Conservation (phyloP, 2,329 filamentous ascomycete genomes). For the Herpotrichia juniperi region DNA sequence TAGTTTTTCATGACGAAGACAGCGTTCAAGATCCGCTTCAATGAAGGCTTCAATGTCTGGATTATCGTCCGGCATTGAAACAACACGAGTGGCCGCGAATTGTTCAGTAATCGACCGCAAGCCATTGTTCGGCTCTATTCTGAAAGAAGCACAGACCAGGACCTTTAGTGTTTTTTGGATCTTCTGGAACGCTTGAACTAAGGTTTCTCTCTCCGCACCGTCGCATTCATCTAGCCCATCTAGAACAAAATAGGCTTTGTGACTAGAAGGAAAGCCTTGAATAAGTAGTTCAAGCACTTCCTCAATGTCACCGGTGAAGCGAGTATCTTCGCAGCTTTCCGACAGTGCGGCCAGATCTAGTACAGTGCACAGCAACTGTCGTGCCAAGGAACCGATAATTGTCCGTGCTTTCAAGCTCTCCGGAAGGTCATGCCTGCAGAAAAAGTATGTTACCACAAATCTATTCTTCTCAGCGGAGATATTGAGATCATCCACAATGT, state of each 20-base stretch:
- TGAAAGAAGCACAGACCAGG: slow-evolving; percentile 29
- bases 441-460: slow-evolving; percentile 31
- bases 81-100: slow-evolving; percentile 5
- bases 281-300: slow-evolving; percentile 26
- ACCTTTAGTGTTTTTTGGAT: slow-evolving; percentile 28
- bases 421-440: slow-evolving; percentile 29
- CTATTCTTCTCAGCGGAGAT: slow-evolving; percentile 4
- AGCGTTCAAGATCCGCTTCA: slow-evolving; percentile 27
- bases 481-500: slow-evolving; percentile 45
- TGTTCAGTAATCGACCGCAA: slow-evolving; percentile 5
- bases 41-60: slow-evolving; percentile 32
- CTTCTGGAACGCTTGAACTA: slow-evolving; percentile 20
- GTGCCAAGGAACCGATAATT: slow-evolving; percentile 30
- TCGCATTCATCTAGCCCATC: slow-evolving; percentile 45
- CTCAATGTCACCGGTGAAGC: slow-evolving; percentile 15
- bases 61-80: slow-evolving; percentile 27
- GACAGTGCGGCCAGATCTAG: slow-evolving; percentile 21
- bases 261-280: slow-evolving; percentile 13
- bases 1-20: slow-evolving; percentile 20
- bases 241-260: slow-evolving; percentile 39
- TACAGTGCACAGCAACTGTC: slow-evolving; percentile 45
- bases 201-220: slow-evolving; percentile 11
- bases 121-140: slow-evolving; percentile 22
- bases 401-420: slow-evolving; percentile 30
- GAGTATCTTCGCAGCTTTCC: slow-evolving; percentile 8